Conservation (phyloP, 441 rosid genomes). For the Corymbia calophylla region DNA sequence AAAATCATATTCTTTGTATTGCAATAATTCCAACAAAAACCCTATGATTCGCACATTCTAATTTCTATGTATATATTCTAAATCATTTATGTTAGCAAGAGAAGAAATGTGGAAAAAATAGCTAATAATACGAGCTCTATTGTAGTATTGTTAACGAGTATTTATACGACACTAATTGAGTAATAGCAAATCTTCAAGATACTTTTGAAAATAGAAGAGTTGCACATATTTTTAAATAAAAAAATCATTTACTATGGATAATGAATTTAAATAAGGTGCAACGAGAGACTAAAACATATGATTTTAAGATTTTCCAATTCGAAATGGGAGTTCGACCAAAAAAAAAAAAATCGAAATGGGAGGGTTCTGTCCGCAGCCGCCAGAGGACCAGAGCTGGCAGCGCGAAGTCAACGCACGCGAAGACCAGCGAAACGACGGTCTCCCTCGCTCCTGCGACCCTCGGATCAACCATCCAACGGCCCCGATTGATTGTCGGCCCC, state of each 20-base stretch:
- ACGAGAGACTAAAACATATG: not conserved
- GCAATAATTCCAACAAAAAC: not conserved
- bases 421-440: not conserved
- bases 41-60: not conserved
- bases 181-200: not conserved
- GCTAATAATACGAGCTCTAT: not conserved
- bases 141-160: not conserved
- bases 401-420: not conserved
- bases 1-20: not conserved
- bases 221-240: not conserved
- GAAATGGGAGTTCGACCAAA: not conserved
- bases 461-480: not conserved
- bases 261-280: not conserved
- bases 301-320: not conserved
- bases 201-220: not conserved
- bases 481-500: not conserved
- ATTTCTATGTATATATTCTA: not conserved
- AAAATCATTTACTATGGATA: not conserved
- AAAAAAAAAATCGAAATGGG: not conserved
- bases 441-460: not conserved
- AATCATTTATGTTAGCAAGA: not conserved
- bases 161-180: accelerated
- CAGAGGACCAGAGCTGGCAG: not conserved
- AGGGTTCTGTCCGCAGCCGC: not conserved
- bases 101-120: not conserved